A percentile compares a stretch with the other conserved stretches of the same genome.
Conservation (phyloP, 2,329 filamentous ascomycete genomes). For the Aspergillus nomiae region DNA sequence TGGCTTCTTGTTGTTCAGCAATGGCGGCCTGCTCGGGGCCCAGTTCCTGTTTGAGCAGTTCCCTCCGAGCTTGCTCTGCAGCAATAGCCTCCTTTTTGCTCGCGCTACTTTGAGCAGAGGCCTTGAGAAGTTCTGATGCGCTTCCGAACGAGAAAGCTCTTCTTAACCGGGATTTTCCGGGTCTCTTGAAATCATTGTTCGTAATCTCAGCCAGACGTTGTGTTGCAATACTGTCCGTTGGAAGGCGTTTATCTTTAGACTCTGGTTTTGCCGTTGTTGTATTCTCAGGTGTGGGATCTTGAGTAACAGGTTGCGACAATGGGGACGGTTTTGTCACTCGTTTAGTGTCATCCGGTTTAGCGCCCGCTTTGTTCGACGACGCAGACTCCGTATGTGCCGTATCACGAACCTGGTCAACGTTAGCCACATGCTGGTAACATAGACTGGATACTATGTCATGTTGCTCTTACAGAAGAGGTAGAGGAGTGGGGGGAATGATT, state of each 20-base stretch:
- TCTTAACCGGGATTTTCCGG: conserved; percentile 82
- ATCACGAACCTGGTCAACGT: conserved; percentile 26
- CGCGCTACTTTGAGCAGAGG: conserved; percentile 64
- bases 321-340: conserved; percentile 69
- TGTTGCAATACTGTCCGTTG: conserved; percentile 67
- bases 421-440: background rate
- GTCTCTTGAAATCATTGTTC: conserved; percentile 74
- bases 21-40: conserved; percentile 91
- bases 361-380: conserved; percentile 29
- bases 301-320: conserved; percentile 68
- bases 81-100: conserved; percentile 48
- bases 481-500: conserved; percentile 55
- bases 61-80: conserved; percentile 64
- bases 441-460: no score
- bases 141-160: conserved; percentile 97
- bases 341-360: conserved; percentile 68
- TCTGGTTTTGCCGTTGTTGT: conserved; percentile 18
- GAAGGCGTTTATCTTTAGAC: conserved; percentile 35
- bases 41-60: conserved; percentile 65
- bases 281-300: conserved; percentile 36
- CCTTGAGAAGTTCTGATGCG: conserved; percentile 82
- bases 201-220: conserved; percentile 86
- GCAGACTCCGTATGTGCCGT: conserved; percentile 22
- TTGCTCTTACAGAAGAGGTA: conserved; percentile 64
- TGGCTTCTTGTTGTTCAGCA: conserved; percentile 87